Evolutionary conservation across 116 monocot genomes (phyloP).

Genomic region (Thalassia testudinum): DNA sequence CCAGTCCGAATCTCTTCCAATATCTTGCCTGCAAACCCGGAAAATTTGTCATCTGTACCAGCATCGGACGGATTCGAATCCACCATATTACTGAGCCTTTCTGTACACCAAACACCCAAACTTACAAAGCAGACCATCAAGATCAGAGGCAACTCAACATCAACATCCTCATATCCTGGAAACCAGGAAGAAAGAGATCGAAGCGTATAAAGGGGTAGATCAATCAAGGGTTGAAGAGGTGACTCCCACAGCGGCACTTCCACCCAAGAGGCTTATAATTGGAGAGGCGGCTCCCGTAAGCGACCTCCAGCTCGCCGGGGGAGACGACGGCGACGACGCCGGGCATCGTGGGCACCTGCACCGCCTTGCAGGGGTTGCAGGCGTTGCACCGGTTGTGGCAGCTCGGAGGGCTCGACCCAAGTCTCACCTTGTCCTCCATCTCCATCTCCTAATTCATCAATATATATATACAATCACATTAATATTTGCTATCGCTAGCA

Average conservation of each 20-base stretch:
- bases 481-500: neutral
- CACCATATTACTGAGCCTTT: neutral
- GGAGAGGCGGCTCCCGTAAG: constrained; percentile 42
- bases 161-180: neutral
- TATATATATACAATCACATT: neutral
- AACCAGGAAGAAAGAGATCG: neutral
- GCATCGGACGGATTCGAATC: neutral
- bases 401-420: constrained; percentile 91
- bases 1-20: too few relatives aligned
- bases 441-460: constrained; percentile 21
- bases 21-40: too few relatives aligned
- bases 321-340: neutral
- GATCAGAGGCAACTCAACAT: neutral
- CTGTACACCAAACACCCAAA: too few relatives aligned
- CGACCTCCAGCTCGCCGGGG: neutral
- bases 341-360: constrained; percentile 77
- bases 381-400: constrained; percentile 83
- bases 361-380: constrained; percentile 81
- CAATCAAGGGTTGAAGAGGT: constrained; percentile 57
- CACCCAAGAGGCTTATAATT: constrained; percentile 96
- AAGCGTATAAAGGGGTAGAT: neutral
- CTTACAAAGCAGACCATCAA: too few relatives aligned
- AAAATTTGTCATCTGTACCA: too few relatives aligned
- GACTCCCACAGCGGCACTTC: constrained; percentile 76
- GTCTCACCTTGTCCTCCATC: constrained; percentile 65